Evolutionary conservation across 1,284 basidiomycete genomes (phyloP), one percentile per base, ranked within the genome.

Genomic region (Takashimella tepidaria): DNA sequence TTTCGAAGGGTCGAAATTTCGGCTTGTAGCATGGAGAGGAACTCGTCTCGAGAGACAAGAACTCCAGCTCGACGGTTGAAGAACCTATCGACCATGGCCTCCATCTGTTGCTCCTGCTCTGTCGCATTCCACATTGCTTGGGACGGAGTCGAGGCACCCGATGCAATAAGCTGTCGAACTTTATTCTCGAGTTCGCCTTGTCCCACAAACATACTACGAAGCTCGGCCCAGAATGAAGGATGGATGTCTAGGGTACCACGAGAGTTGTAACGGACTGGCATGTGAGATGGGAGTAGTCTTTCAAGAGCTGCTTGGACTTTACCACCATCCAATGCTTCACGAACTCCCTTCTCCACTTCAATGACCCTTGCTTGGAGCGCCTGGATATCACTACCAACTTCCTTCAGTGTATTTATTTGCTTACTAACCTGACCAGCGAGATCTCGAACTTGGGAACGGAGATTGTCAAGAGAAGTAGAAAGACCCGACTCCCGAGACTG

Each of bases 301-400:
- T 76, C 75, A 41, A 79, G 64, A 1, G 70, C 71, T 3, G 64
- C 58, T 19, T 66, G 66, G 24, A 78, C 55, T 21, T 61, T 53
- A 21, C 72, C 72, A 21, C 69, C 68, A 40, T 74, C 64, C 21
- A 72, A 45, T 0, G 69, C 71, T 5, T 55, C 51, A n/a, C 56
- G 55, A 11, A 76, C 80, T 5, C 81, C 82, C n/a, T 81, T 80
- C 67, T 90, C 87, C 5, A 89, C 66, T 25, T 73, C 74, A 65
- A 85, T 85, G 0, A 81, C 78, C 48, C 86, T 83, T 3, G 75
- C 70, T 48, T 61, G 54, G 22, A 69, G 53, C 1, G 54, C 45
- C n/a, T 53, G 22, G 4, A 70, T 50, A 10, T 70, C 67, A 25
- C 47, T 49, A 31, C 63, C 53, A 24, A 64, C 45, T 6, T 25